These are phyloP conservation scores for Rosa chinensis DNA, from an alignment of 306 rosid species.

Conservation along the genomic window DNA sequence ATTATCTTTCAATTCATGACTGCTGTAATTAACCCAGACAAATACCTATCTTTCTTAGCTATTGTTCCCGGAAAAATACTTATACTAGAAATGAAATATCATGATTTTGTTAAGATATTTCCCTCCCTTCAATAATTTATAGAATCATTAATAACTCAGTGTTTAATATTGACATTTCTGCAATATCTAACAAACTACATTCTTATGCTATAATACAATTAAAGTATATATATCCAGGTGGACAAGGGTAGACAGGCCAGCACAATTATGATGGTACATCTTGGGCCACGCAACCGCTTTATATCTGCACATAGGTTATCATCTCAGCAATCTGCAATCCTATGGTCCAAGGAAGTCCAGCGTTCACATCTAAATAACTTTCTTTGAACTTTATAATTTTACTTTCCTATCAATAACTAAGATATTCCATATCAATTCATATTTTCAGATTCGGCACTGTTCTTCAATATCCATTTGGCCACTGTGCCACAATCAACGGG, in stretches of 20 bases:
- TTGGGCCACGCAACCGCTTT: not conserved
- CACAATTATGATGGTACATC: constrained; percentile 1
- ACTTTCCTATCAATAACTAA: no score
- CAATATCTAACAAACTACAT: not conserved
- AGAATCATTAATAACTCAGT: not conserved
- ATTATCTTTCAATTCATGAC: not conserved
- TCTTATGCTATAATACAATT: not conserved
- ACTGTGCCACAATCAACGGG: no score
- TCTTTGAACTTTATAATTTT: no score
- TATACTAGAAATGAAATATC: not conserved
- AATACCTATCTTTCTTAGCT: not conserved
- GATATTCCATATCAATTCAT: no score
- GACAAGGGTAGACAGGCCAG: not conserved
- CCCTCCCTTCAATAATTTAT: not conserved
- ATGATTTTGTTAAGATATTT: not conserved
- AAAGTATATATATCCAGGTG: not conserved
- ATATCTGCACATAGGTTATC: constrained; percentile 4
- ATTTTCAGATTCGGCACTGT: no score
- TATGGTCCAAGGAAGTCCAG: no score
- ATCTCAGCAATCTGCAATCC: not conserved
- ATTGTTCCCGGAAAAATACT: not conserved
- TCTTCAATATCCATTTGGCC: no score
- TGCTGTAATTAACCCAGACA: not conserved
- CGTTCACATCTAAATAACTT: no score
- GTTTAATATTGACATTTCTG: not conserved